Percentiles rank a stretch among this genome's conserved stretches.
Conservation (phyloP, 2,329 filamentous ascomycete genomes). For the Teratosphaeria epicoccoides region DNA sequence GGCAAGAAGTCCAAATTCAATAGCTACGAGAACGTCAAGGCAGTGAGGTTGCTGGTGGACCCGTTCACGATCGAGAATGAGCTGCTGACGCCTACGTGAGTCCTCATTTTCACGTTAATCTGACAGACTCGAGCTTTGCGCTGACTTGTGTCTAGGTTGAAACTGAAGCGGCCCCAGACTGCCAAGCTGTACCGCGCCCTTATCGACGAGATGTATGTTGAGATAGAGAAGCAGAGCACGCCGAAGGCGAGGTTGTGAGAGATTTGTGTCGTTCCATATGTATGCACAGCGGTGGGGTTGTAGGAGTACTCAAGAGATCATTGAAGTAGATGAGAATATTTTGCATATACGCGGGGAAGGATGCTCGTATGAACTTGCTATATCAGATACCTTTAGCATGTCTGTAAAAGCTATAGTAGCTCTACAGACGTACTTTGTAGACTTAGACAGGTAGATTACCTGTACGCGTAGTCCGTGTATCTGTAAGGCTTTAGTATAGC, state of each 20-base stretch:
- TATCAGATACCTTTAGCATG: too few species aligned
- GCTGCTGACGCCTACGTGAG: conserved; percentile 77
- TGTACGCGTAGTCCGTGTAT: too few species aligned
- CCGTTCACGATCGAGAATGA: conserved; percentile 93
- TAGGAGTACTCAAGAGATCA: neutral
- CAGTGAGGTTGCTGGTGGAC: conserved; percentile 65
- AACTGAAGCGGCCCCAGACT: conserved; percentile 59
- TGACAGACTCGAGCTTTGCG: neutral
- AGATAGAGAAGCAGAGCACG: conserved; percentile 36
- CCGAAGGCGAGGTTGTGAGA: conserved; percentile 41
- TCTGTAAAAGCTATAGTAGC: too few species aligned
- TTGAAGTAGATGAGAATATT: neutral
- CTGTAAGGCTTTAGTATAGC: too few species aligned
- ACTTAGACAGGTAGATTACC: too few species aligned
- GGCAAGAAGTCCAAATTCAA: conserved; percentile 82
- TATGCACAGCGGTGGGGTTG: neutral
- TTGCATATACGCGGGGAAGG: too few species aligned
- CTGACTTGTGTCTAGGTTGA: conserved; percentile 40
- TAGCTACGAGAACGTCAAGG: conserved; percentile 74
- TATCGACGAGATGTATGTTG: conserved; percentile 51
- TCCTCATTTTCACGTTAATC: conserved; percentile 15
- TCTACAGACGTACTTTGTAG: too few species aligned
- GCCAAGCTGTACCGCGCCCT: conserved; percentile 50
- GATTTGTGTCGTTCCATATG: neutral
- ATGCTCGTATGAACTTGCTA: too few species aligned